Evolutionary conservation across 2,329 filamentous ascomycete species (phyloP).

Genomic region (Cytospora chrysosperma): DNA sequence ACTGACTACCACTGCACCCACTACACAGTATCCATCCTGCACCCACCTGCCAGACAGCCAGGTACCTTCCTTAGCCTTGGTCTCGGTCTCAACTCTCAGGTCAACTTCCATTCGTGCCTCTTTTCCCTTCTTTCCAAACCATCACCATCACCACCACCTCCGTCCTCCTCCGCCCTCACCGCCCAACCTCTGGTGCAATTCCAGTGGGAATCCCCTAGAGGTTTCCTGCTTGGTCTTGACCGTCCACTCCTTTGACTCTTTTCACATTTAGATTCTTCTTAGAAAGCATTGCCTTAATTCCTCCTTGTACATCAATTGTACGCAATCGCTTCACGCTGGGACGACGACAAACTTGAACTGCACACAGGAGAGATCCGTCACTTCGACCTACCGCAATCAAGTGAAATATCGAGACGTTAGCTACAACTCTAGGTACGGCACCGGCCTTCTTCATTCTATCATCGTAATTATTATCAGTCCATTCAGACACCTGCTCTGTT

Average conservation of each 20-base stretch:
- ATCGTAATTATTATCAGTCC: background rate
- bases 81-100: background rate
- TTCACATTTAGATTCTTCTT: conserved; percentile 26
- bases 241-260: conserved; percentile 55
- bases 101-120: background rate
- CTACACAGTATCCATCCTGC: background rate
- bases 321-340: conserved; percentile 23
- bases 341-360: conserved; percentile 16
- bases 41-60: background rate
- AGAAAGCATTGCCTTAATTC: conserved; percentile 27
- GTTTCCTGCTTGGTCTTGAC: conserved; percentile 57
- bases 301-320: conserved; percentile 11
- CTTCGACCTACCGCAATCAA: conserved; percentile 1
- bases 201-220: conserved; percentile 50
- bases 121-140: conserved; percentile 27
- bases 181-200: conserved; percentile 50
- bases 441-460: background rate
- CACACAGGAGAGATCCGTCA: conserved; percentile 2
- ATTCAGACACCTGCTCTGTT: conserved; percentile 9
- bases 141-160: conserved; percentile 33
- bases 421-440: conserved; percentile 9
- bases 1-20: background rate
- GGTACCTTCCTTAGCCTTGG: background rate
- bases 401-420: conserved; percentile 8
- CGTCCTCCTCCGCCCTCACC: conserved; percentile 23